Evolutionary conservation across 169 alveolate species (phyloP).

Genomic region (Plasmodium cynomolgi): DNA sequence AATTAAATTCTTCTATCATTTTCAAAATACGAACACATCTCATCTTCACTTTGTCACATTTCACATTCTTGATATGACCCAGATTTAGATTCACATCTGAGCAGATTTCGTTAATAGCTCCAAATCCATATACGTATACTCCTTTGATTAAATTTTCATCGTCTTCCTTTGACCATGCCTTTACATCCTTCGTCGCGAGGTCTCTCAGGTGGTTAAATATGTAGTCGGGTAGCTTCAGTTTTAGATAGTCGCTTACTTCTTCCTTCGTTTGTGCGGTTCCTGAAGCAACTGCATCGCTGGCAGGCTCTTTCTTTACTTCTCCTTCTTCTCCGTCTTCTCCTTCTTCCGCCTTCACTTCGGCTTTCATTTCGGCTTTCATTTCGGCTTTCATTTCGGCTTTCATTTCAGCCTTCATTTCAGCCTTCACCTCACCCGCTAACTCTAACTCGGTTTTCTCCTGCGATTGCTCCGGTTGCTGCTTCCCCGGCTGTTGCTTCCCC

Average conservation of each 20-base stretch:
- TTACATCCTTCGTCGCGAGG: slow-evolving; percentile 82
- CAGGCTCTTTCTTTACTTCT: slow-evolving; percentile 35
- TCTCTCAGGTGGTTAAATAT: slow-evolving; percentile 78
- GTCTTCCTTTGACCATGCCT: slow-evolving; percentile 84
- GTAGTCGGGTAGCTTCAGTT: slow-evolving; percentile 78
- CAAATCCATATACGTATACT: slow-evolving; percentile 90
- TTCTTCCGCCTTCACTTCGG: background rate
- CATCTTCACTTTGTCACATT: slow-evolving; percentile 85
- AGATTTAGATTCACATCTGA: slow-evolving; percentile 84
- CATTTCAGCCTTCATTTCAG: background rate
- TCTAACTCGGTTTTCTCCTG: background rate
- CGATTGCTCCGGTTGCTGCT: too few relatives aligned
- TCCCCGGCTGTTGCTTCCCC: background rate
- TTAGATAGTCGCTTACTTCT: slow-evolving; percentile 54
- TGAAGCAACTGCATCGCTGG: background rate
- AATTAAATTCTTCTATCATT: slow-evolving; percentile 76
- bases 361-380: background rate
- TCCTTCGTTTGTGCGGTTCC: slow-evolving; percentile 30
- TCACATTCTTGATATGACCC: slow-evolving; percentile 80
- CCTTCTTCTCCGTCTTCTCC: slow-evolving; percentile 2
- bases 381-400: background rate
- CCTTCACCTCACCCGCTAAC: background rate
- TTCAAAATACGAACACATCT: slow-evolving; percentile 84
- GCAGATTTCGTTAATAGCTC: slow-evolving; percentile 90
- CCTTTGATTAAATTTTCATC: slow-evolving; percentile 88